Conservation (phyloP, 768 basidiomycete genomes). For the Hygrophorus pudorinus region DNA sequence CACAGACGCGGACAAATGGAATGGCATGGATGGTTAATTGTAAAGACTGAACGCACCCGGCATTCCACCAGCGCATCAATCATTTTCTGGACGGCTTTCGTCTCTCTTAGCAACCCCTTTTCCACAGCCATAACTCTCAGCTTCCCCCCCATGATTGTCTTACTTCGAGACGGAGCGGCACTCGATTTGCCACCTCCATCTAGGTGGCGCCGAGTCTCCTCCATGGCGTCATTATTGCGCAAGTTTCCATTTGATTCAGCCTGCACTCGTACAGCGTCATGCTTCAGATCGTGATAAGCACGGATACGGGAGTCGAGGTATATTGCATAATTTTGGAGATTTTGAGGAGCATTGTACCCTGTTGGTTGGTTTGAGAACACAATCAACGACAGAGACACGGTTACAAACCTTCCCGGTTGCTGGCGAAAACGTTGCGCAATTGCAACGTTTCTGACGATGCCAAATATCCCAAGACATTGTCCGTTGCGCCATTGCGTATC, state of each 20-base stretch:
- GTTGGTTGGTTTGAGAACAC: slow-evolving; percentile 4
- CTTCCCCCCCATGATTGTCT: slow-evolving; percentile 75
- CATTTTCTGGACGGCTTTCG: slow-evolving; percentile 82
- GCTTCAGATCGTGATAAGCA: slow-evolving; percentile 83
- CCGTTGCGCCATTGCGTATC: slow-evolving; percentile 94
- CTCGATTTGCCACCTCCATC: slow-evolving; percentile 22
- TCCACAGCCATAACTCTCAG: slow-evolving; percentile 89
- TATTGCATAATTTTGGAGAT: slow-evolving; percentile 75
- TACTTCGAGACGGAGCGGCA: slow-evolving; percentile 45
- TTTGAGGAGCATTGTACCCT: slow-evolving; percentile 84
- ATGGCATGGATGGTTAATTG: too few relatives aligned
- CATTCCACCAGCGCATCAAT: slow-evolving; percentile 84
- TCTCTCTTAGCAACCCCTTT: slow-evolving; percentile 89
- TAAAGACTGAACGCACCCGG: slow-evolving; percentile 64
- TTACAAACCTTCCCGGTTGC: slow-evolving; percentile 77
- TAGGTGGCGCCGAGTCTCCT: slow-evolving; percentile 39
- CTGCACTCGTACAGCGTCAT: slow-evolving; percentile 90
- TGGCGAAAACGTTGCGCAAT: slow-evolving; percentile 70
- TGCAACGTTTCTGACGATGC: slow-evolving; percentile 74
- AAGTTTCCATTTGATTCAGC: slow-evolving; percentile 86
- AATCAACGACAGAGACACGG: neutral
- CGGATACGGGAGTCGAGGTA: slow-evolving; percentile 87
- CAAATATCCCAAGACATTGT: slow-evolving; percentile 81
- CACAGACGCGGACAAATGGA: too few relatives aligned
- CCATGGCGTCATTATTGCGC: slow-evolving; percentile 53